Evolutionary conservation across 2,329 filamentous ascomycete species (phyloP).

Genomic region (Didymella exigua): DNA sequence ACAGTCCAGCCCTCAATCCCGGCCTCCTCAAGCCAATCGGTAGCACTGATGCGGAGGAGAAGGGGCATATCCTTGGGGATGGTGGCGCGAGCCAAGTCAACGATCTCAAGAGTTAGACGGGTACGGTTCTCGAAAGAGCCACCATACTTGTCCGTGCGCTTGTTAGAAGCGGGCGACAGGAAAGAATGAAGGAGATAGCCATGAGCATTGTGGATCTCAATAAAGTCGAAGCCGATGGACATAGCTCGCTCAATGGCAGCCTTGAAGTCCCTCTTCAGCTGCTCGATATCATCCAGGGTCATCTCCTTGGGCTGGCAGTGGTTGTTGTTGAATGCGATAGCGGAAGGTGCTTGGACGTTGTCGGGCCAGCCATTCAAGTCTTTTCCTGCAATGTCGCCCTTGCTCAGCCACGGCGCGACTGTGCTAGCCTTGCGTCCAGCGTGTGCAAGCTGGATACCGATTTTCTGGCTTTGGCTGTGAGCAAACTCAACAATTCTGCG

Average conservation of each 20-base stretch:
- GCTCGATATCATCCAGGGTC: slow-evolving; percentile 70
- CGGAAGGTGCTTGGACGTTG: slow-evolving; percentile 62
- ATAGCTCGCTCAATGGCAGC: slow-evolving; percentile 62
- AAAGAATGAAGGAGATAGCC: slow-evolving; percentile 77
- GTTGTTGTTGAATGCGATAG: slow-evolving; percentile 65
- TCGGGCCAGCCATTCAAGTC: slow-evolving; percentile 61
- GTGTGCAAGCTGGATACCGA: slow-evolving; percentile 81
- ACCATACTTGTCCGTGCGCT: slow-evolving; percentile 70
- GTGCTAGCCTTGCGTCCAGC: slow-evolving; percentile 71
- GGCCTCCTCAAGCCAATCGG: slow-evolving; percentile 74
- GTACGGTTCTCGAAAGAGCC: slow-evolving; percentile 74
- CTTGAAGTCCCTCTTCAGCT: slow-evolving; percentile 67
- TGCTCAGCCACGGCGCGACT: slow-evolving; percentile 67
- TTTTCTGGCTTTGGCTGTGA: slow-evolving; percentile 76
- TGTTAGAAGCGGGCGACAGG: slow-evolving; percentile 71
- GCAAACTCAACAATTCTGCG: slow-evolving; percentile 76
- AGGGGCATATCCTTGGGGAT: slow-evolving; percentile 73
- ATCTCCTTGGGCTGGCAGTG: slow-evolving; percentile 70
- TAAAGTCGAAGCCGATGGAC: slow-evolving; percentile 72
- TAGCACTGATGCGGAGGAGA: slow-evolving; percentile 74
- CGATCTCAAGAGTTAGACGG: slow-evolving; percentile 70
- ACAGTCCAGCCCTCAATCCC: slow-evolving; percentile 68
- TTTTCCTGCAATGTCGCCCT: slow-evolving; percentile 60
- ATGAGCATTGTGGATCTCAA: slow-evolving; percentile 82
- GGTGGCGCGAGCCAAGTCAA: slow-evolving; percentile 64